Conservation (phyloP, 768 basidiomycete genomes). For the Peribolospora kevripleyi region DNA sequence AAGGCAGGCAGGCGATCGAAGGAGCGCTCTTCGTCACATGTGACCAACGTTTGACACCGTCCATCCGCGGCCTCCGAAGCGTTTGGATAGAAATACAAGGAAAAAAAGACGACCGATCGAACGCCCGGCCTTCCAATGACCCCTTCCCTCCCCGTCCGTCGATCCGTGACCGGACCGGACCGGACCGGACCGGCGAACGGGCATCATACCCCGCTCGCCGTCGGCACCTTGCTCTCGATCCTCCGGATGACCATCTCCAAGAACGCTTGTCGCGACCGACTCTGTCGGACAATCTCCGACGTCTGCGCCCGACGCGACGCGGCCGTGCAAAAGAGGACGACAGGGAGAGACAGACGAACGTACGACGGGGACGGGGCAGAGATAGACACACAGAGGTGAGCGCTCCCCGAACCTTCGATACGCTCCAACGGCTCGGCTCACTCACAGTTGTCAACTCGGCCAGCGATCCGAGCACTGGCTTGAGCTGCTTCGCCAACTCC, state of each 20-base stretch:
- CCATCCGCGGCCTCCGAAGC: too few relatives aligned
- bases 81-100: too few relatives aligned
- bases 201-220: too few relatives aligned
- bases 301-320: constrained; percentile 6
- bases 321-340: constrained; percentile 8
- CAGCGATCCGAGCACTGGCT: constrained; percentile 27
- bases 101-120: too few relatives aligned
- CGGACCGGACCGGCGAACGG: too few relatives aligned
- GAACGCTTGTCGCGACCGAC: constrained; percentile 38
- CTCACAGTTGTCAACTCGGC: constrained; percentile 31
- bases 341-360: neutral
- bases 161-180: too few relatives aligned
- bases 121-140: too few relatives aligned
- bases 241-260: constrained; percentile 51
- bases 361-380: too few relatives aligned
- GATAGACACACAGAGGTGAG: neutral
- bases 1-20: too few relatives aligned
- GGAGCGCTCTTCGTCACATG: too few relatives aligned
- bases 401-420: constrained; percentile 26
- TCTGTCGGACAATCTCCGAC: constrained; percentile 28
- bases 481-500: constrained; percentile 17
- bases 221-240: neutral
- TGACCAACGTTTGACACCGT: too few relatives aligned
- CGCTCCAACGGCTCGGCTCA: constrained; percentile 21
- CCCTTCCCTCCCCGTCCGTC: too few relatives aligned